Conservation (phyloP, 179 eudicot species). For the Carnegiea gigantea region DNA sequence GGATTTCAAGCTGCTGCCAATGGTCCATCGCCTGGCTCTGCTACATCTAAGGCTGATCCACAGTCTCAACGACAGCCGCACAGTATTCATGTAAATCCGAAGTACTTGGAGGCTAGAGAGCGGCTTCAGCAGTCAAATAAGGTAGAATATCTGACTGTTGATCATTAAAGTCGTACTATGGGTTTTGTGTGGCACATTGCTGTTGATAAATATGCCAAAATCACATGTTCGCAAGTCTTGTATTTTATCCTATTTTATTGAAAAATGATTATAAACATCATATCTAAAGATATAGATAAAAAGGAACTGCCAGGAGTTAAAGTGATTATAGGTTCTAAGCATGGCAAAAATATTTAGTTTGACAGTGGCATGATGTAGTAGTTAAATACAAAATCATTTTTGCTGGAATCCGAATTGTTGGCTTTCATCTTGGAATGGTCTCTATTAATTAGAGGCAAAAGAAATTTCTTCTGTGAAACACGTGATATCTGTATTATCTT, state of each 20-base stretch:
- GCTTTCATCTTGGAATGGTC: neutral
- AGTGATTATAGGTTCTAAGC: neutral
- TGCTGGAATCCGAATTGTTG: neutral
- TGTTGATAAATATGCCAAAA: neutral
- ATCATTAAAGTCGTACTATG: neutral
- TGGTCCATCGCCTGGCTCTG: slow-evolving; percentile 65
- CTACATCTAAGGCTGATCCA: slow-evolving; percentile 57
- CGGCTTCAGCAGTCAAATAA: slow-evolving; percentile 73
- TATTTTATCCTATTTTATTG: neutral
- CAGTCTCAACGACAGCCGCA: slow-evolving; percentile 67
- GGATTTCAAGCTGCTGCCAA: slow-evolving; percentile 61
- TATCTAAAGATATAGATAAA: slow-evolving; percentile 5
- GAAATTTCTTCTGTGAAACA: neutral
- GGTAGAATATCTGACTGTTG: slow-evolving; percentile 41
- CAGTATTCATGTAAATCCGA: slow-evolving; percentile 95
- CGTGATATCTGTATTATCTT: neutral
- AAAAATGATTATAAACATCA: neutral
- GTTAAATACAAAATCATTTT: neutral
- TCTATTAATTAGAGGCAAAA: neutral
- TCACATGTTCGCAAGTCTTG: neutral
- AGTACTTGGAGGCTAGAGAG: slow-evolving; percentile 92
- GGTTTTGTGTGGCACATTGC: neutral
- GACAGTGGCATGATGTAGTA: neutral
- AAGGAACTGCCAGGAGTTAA: neutral
- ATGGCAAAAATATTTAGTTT: neutral